These are phyloP conservation scores for Candida gorgasii DNA, from an alignment of 805 yeast species.

Conservation along the genomic window DNA sequence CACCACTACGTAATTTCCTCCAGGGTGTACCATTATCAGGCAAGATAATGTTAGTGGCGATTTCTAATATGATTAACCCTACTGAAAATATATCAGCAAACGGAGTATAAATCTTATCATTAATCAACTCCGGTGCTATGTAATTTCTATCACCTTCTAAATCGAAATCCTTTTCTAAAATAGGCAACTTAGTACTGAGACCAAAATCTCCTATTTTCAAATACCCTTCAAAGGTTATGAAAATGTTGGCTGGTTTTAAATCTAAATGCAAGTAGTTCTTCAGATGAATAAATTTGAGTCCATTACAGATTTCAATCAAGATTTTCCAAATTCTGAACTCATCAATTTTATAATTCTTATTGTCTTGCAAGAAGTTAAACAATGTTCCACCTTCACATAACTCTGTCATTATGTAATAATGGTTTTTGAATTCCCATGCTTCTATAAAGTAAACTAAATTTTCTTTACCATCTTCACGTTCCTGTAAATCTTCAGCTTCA, in stretches of 20 bases:
- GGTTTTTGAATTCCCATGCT: slow-evolving; percentile 79
- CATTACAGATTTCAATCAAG: slow-evolving; percentile 76
- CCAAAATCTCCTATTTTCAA: slow-evolving; percentile 97
- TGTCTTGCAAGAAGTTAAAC: slow-evolving; percentile 75
- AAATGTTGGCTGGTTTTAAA: slow-evolving; percentile 91
- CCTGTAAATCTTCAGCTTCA: slow-evolving; percentile 31
- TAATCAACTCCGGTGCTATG: slow-evolving; percentile 94
- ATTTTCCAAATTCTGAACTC: slow-evolving; percentile 99
- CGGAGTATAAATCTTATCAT: slow-evolving; percentile 77
- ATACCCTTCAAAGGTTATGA: slow-evolving; percentile 91
- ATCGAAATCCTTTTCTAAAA: slow-evolving; percentile 65
- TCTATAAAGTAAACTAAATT: slow-evolving; percentile 77
- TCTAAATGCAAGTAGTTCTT: slow-evolving; percentile 80
- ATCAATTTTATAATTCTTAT: slow-evolving; percentile 74
- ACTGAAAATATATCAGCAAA: slow-evolving; percentile 95
- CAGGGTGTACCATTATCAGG: slow-evolving; percentile 97
- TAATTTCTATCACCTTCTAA: slow-evolving; percentile 97
- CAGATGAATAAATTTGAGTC: slow-evolving; percentile 77
- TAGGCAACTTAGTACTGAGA: slow-evolving; percentile 81
- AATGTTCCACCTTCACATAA: slow-evolving; percentile 93
- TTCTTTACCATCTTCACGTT: slow-evolving; percentile 65
- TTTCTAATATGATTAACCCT: slow-evolving; percentile 90
- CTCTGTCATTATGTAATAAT: slow-evolving; percentile 89
- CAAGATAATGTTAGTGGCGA: slow-evolving; percentile 90
- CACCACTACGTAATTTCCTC: slow-evolving; percentile 95